Percentiles rank a stretch among this genome's conserved stretches.
Evolutionary conservation across 164 flowering plant species (phyloP).

Genomic region (Hamamelis virginiana): DNA sequence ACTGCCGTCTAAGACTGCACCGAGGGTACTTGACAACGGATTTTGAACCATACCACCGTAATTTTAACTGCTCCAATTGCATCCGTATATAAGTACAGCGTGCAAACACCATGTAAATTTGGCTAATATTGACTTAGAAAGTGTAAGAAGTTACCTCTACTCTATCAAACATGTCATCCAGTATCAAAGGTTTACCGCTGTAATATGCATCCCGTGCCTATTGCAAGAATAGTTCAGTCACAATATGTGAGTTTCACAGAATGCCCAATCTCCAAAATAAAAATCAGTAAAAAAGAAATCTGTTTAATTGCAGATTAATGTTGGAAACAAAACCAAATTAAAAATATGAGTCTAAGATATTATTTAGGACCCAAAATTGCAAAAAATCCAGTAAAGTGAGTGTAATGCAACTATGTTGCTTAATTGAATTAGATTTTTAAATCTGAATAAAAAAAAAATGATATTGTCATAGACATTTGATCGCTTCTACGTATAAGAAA

Average conservation of each 20-base stretch:
- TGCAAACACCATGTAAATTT: neutral
- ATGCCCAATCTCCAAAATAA: neutral
- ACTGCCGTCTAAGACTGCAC: slow-evolving; percentile 81
- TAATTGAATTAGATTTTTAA: too few species aligned
- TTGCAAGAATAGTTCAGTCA: neutral
- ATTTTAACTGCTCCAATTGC: slow-evolving; percentile 52
- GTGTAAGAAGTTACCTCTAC: slow-evolving; percentile 61
- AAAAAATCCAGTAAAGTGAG: too few species aligned
- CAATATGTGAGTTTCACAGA: neutral
- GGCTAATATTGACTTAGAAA: neutral
- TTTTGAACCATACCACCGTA: slow-evolving; percentile 88
- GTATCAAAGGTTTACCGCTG: slow-evolving; percentile 81
- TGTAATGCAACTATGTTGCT: too few species aligned
- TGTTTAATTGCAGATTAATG: too few species aligned
- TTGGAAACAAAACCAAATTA: neutral
- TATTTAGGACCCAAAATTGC: too few species aligned
- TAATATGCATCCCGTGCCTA: slow-evolving; percentile 94
- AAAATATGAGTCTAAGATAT: neutral
- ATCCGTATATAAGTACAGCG: neutral
- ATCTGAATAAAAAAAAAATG: too few species aligned
- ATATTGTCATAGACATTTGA: too few species aligned
- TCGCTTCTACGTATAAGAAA: too few species aligned
- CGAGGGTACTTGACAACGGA: slow-evolving; percentile 94
- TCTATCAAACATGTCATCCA: slow-evolving; percentile 96
- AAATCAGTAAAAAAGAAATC: neutral